Percentiles rank a stretch among this genome's conserved stretches.
These are phyloP conservation scores for Annulohypoxylon maeteangense DNA, from an alignment of 495 filamentous ascomycete genomes.

Conservation along the genomic window DNA sequence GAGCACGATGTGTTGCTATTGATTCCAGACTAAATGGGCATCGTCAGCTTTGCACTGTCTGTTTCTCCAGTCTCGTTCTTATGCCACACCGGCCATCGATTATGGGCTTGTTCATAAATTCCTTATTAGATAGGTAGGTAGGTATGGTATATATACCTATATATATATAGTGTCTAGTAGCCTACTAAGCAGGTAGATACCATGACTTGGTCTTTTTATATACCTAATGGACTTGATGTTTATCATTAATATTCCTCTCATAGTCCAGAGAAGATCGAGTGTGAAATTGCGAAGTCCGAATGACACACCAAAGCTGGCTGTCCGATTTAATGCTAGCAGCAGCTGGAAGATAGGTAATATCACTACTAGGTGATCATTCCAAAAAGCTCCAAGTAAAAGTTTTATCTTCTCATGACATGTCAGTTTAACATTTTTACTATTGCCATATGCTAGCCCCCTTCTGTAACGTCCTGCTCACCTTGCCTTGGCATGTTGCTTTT, in stretches of 20 bases:
- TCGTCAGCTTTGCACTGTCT: neutral
- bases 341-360: conserved; percentile 7
- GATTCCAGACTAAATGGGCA: conserved; percentile 6
- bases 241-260: too few species aligned
- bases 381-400: conserved; percentile 14
- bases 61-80: conserved; percentile 3
- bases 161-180: too few species aligned
- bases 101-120: neutral
- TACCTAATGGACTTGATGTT: neutral
- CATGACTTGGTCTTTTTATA: neutral
- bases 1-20: conserved; percentile 21
- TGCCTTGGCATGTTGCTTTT: conserved; percentile 31
- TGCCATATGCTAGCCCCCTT: conserved; percentile 18
- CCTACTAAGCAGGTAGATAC: too few species aligned
- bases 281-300: conserved; percentile 17
- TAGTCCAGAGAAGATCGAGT: neutral
- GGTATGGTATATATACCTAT: too few species aligned
- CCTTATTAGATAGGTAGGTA: too few species aligned
- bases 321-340: conserved; percentile 8
- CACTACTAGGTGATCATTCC: conserved; percentile 34
- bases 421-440: conserved; percentile 5
- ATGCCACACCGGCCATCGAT: neutral
- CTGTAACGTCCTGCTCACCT: neutral
- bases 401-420: conserved; percentile 9
- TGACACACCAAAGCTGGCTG: conserved; percentile 4